Percentiles rank a stretch among this genome's conserved stretches.
Evolutionary conservation across 2,329 filamentous ascomycete species (phyloP).

Genomic region (Dactylellina cionopaga): DNA sequence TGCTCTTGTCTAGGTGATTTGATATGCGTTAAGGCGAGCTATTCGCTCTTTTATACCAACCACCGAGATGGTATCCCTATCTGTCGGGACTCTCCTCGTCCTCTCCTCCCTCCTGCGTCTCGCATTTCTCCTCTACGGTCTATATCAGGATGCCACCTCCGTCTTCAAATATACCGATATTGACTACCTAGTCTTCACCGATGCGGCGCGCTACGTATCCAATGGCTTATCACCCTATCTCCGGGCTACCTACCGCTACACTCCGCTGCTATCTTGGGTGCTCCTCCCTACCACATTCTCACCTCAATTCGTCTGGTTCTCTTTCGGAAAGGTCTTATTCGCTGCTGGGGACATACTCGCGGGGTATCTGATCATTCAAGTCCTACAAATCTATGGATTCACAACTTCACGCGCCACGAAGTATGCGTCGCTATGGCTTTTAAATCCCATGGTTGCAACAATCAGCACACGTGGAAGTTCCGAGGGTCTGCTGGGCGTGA

Average conservation of each 20-base stretch:
- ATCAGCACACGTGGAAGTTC: constrained; percentile 96
- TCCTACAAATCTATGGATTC: constrained; percentile 56
- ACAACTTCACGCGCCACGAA: constrained; percentile 71
- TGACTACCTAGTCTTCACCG: constrained; percentile 98
- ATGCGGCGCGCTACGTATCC: constrained; percentile 79
- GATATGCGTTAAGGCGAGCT: background rate
- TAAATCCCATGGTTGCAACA: constrained; percentile 97
- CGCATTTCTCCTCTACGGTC: constrained; percentile 82
- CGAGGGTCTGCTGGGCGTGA: constrained; percentile 85
- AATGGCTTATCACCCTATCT: constrained; percentile 79
- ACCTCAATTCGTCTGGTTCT: constrained; percentile 71
- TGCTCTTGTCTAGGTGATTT: background rate
- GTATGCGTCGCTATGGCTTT: constrained; percentile 87
- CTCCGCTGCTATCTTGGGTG: constrained; percentile 90
- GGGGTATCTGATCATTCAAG: constrained; percentile 76
- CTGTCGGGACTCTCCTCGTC: constrained; percentile 66
- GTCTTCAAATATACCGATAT: constrained; percentile 98
- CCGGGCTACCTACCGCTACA: constrained; percentile 96
- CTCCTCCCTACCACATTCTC: constrained; percentile 79
- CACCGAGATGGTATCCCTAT: background rate
- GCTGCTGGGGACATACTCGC: constrained; percentile 83
- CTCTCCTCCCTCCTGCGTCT: constrained; percentile 72
- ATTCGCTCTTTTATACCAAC: background rate
- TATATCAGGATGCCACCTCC: constrained; percentile 90
- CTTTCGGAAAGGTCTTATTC: constrained; percentile 88